phyloP scores from a whole-genome alignment of 2,329 filamentous ascomycete species.

The Colletotrichum lindemuthianum region DNA sequence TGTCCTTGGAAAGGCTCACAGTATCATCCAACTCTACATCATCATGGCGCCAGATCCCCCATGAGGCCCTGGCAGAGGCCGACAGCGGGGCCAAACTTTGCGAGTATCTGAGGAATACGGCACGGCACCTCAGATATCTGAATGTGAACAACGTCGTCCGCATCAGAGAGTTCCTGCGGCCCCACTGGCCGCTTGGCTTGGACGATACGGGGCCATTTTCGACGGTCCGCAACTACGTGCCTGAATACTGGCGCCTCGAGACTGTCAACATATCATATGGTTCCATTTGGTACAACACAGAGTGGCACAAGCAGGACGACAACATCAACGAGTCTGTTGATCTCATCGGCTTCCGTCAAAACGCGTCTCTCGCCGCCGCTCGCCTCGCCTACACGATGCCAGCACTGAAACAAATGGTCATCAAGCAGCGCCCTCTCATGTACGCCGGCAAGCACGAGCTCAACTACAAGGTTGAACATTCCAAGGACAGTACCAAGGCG shows the following conservation, averaged over 20 bases:
- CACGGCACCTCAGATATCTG: constrained; percentile 34
- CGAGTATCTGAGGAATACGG: constrained; percentile 27
- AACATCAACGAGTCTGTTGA: constrained; percentile 38
- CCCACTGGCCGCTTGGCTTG: constrained; percentile 34
- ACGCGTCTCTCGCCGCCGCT: constrained; percentile 37
- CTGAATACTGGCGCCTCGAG: constrained; percentile 31
- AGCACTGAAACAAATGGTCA: constrained; percentile 34
- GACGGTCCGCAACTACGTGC: constrained; percentile 12
- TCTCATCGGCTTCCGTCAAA: constrained; percentile 37
- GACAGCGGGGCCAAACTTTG: constrained; percentile 36
- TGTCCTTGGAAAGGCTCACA: constrained; percentile 34
- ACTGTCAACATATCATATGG: constrained; percentile 36
- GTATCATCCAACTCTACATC: constrained; percentile 37
- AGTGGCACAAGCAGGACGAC: constrained; percentile 37
- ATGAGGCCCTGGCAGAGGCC: constrained; percentile 36
- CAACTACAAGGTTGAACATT: constrained; percentile 30
- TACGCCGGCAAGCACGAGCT: constrained; percentile 40
- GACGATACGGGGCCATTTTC: constrained; percentile 34
- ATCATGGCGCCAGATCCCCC: constrained; percentile 38
- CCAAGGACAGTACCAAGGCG: constrained; percentile 13
- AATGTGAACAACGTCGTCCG: constrained; percentile 36
- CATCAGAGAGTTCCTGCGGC: constrained; percentile 36
- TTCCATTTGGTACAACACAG: constrained; percentile 37
- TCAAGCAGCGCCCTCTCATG: constrained; percentile 39
- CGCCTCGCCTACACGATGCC: constrained; percentile 39